Evolutionary conservation across 2,329 filamentous ascomycete species (phyloP), one percentile per base, ranked within the genome.

Genomic region (Akanthomyces dipterigenus): DNA sequence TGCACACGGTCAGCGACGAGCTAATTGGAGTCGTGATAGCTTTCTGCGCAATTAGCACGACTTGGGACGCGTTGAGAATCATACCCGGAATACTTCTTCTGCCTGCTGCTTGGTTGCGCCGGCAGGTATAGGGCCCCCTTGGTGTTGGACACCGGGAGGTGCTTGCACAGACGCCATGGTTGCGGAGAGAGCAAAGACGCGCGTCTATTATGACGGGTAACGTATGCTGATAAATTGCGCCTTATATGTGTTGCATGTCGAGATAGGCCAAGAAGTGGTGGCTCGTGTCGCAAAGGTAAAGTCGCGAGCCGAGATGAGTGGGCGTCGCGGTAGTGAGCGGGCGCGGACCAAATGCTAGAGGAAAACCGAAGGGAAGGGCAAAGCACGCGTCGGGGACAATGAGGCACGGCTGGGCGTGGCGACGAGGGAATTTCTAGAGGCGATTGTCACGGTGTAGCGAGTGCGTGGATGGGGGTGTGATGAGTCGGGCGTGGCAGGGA

Each of bases 81-180:
- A 70, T 81, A 90, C 88, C 73, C 80, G 76, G 65, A 82, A 89
- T 67, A 90, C 82, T 69, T 91, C 89, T 75, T 93, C 89, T 46
- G 92, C 83, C 72, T 91, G 86, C 70, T 91, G 87, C 70, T 88
- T 88, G 62, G 85, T 93, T 70, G 92, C 80, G 72, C 87, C 87
- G 40, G 81, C 78, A 60, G 87, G 82, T 72, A 92, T 79, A 64
- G 80, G 80, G 63, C 78, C 80, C 68, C 83, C 85, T 65, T 84
- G 83, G 72, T 88, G 82, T 74, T 88, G 85, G 75, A 89, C 83
- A 69, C 84, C 83, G 65, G 88, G 85, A 66, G 86, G 82, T 70
- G 85, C 77, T 78, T 95, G 90, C 70, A 92, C 86, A 65, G 90
- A 93, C 74, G 91, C 88, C 91, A 96, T 96, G 70, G 63, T 82